A percentile compares a stretch with the other conserved stretches of the same genome.
These are phyloP conservation scores for Debaryomyces psychrophilus DNA, from an alignment of 1,139 yeast genomes.

Conservation along the genomic window DNA sequence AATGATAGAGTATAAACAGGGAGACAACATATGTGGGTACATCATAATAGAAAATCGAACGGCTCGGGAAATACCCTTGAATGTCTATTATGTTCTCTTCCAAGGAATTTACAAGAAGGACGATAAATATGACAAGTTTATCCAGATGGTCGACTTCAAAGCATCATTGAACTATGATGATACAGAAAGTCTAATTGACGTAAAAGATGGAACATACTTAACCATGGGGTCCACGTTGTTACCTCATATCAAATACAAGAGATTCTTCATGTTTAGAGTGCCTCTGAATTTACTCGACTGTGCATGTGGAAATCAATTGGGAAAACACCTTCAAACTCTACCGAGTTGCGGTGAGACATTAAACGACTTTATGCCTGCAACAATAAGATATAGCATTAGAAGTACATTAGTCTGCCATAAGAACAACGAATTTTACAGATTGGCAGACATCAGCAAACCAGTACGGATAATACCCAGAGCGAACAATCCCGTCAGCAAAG, in stretches of 20 bases:
- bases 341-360: conserved; percentile 4
- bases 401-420: conserved; percentile 10
- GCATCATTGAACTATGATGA: conserved; percentile 35
- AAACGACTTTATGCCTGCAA: conserved; percentile 2
- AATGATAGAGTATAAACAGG: conserved; percentile 39
- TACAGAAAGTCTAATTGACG: conserved; percentile 21
- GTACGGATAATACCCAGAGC: conserved; percentile 1
- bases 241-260: conserved; percentile 36
- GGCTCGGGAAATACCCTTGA: conserved; percentile 32
- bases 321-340: conserved; percentile 4
- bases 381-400: conserved; percentile 4
- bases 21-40: conserved; percentile 44
- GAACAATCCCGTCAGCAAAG: neutral
- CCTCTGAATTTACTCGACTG: conserved; percentile 44
- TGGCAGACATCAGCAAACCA: neutral
- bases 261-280: conserved; percentile 44
- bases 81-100: conserved; percentile 44
- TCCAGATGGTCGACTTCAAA: conserved; percentile 48
- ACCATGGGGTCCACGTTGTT: conserved; percentile 29
- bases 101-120: conserved; percentile 35
- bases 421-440: neutral
- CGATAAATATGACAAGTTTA: conserved; percentile 24
- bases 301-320: conserved; percentile 26
- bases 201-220: conserved; percentile 31
- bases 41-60: conserved; percentile 32